Percentiles rank a stretch among this genome's conserved stretches.
These are phyloP conservation scores for Isabelozyma pseudorhagii DNA, from an alignment of 805 yeast species.

Conservation along the genomic window DNA sequence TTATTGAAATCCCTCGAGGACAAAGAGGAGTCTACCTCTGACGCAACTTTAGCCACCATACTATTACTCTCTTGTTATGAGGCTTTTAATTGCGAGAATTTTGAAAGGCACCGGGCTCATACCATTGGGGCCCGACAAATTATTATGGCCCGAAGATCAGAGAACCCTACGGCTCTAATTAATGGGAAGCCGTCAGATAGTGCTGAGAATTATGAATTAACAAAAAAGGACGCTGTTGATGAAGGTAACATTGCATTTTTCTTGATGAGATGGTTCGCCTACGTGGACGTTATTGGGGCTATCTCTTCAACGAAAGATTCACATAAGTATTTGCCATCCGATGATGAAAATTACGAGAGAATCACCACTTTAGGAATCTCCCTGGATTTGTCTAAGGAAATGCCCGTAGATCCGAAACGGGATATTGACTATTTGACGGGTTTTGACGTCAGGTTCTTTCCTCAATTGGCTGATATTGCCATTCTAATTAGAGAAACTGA, in stretches of 20 bases:
- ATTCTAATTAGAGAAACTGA: conserved; percentile 26
- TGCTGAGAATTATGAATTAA: not conserved
- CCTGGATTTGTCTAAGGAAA: not conserved
- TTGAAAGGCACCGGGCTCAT: conserved; percentile 61
- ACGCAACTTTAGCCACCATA: conserved; percentile 62
- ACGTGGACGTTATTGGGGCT: conserved; percentile 61
- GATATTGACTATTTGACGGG: conserved; percentile 65
- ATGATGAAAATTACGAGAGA: conserved; percentile 10
- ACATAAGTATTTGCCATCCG: conserved; percentile 23
- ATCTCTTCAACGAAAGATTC: conserved; percentile 50
- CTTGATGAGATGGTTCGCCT: conserved; percentile 66
- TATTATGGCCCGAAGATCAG: conserved; percentile 46
- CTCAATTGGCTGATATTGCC: conserved; percentile 51
- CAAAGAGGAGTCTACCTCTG: conserved; percentile 54
- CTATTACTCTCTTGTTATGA: conserved; percentile 59
- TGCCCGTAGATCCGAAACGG: conserved; percentile 18
- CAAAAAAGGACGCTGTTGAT: not conserved
- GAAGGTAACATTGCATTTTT: conserved; percentile 50
- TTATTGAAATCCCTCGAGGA: conserved; percentile 49
- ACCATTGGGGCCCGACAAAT: conserved; percentile 66
- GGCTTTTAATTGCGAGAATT: conserved; percentile 40
- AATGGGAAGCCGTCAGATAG: not conserved
- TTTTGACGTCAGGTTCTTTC: conserved; percentile 60
- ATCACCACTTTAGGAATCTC: conserved; percentile 9
- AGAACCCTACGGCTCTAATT: conserved; percentile 1